A percentile compares a stretch with the other conserved stretches of the same genome.
These are phyloP conservation scores for Sarcocystis neurona DNA, from an alignment of 169 alveolate genomes.

Conservation along the genomic window DNA sequence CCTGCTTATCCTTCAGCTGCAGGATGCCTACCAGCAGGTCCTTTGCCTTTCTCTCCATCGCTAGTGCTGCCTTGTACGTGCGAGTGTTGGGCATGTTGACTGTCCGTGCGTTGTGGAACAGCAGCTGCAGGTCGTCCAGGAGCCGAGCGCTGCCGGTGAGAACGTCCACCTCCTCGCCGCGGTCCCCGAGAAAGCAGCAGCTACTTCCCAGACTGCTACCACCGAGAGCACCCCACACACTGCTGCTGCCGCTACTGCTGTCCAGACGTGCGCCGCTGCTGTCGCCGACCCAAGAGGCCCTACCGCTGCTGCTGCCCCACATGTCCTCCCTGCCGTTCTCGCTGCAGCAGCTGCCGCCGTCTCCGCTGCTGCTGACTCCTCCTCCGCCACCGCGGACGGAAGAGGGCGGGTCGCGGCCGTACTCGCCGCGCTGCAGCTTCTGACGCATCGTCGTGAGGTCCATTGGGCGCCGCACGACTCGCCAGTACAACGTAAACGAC, in stretches of 20 bases:
- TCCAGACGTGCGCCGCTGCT: too few relatives aligned
- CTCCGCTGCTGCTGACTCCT: too few relatives aligned
- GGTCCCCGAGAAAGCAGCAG: too few relatives aligned
- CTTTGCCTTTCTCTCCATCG: conserved; percentile 40
- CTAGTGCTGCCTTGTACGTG: conserved; percentile 39
- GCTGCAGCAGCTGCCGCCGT: neutral
- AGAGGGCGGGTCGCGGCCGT: neutral
- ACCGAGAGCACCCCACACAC: too few relatives aligned
- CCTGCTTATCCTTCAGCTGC: conserved; percentile 34
- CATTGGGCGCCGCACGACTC: conserved; percentile 79
- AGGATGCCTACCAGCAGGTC: conserved; percentile 41
- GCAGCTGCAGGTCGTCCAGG: conserved; percentile 15
- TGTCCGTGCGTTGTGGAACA: conserved; percentile 22
- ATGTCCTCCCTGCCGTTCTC: neutral
- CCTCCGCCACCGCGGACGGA: neutral
- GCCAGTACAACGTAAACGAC: conserved; percentile 74
- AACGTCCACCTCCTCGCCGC: neutral
- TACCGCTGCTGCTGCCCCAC: conserved; percentile 8
- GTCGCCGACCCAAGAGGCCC: too few relatives aligned
- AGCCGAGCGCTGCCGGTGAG: neutral
- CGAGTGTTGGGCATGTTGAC: conserved; percentile 53
- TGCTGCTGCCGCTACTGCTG: conserved; percentile 29
- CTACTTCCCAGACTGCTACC: neutral
- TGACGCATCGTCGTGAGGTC: conserved; percentile 69
- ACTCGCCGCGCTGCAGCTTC: conserved; percentile 58